Percentiles rank a stretch among this genome's conserved stretches.
phyloP scores from a whole-genome alignment of 2,329 filamentous ascomycete genomes.

The Ophiosphaerella herpotricha region DNA sequence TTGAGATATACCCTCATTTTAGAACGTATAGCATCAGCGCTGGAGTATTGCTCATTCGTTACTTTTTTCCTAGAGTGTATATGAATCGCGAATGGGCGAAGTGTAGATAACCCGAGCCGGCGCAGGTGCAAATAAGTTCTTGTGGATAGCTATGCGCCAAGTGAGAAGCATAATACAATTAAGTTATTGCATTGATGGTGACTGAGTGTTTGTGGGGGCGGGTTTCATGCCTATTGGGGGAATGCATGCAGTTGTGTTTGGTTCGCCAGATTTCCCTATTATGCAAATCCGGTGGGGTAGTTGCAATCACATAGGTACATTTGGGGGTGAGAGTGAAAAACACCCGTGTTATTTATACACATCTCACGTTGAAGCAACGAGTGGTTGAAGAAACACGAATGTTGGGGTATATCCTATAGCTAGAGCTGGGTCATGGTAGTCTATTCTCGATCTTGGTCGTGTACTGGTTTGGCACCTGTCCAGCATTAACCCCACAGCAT shows the following conservation, averaged over 20 bases:
- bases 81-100: background rate
- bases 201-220: too few species aligned
- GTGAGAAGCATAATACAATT: too few species aligned
- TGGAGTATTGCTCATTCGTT: conserved; percentile 19
- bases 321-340: too few species aligned
- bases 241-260: too few species aligned
- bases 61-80: background rate
- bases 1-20: conserved; percentile 14
- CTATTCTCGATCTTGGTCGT: conserved; percentile 13
- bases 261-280: too few species aligned
- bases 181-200: too few species aligned
- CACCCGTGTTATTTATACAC: background rate
- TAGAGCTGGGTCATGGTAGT: background rate
- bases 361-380: background rate
- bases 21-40: conserved; percentile 27
- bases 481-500: conserved; percentile 4
- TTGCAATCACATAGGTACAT: too few species aligned
- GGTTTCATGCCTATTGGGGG: background rate
- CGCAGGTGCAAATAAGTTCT: too few species aligned
- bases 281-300: too few species aligned
- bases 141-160: too few species aligned
- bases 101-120: background rate
- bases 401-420: background rate
- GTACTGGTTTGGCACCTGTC: conserved; percentile 36
- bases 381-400: too few species aligned